Conservation (phyloP, 345 rosid genomes). For the Corymbia maculata region DNA sequence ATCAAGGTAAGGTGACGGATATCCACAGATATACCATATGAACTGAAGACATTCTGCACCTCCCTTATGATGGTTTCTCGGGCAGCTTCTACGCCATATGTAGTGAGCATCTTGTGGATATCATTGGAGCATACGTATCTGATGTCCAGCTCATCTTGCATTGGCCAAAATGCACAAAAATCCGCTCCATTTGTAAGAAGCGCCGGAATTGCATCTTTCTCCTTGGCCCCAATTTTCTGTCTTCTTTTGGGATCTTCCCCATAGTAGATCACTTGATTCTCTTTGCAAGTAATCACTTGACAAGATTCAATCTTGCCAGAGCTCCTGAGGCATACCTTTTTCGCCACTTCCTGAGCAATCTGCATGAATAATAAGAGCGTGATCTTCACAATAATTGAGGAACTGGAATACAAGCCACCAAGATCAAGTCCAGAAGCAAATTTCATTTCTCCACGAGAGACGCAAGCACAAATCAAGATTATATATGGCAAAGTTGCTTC, state of each 20-base stretch:
- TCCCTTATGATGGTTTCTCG: conserved; percentile 83
- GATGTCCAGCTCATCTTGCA: conserved; percentile 63
- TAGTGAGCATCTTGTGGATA: conserved; percentile 63
- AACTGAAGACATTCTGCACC: conserved; percentile 65
- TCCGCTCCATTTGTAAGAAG: conserved; percentile 71
- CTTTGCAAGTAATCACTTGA: conserved; percentile 30
- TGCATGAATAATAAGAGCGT: conserved; percentile 2
- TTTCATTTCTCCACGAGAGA: background rate
- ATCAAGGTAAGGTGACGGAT: conserved; percentile 68
- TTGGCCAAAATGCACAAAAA: conserved; percentile 49
- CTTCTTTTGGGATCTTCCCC: conserved; percentile 80
- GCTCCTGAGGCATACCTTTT: conserved; percentile 80
- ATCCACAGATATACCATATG: conserved; percentile 73
- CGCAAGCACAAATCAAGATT: background rate
- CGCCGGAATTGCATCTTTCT: conserved; percentile 51
- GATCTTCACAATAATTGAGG: background rate
- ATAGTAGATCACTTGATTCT: conserved; percentile 67
- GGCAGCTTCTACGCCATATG: conserved; percentile 89
- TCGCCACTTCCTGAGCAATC: conserved; percentile 78
- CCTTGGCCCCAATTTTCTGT: conserved; percentile 29
- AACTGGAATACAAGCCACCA: background rate
- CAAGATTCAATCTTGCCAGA: conserved; percentile 68
- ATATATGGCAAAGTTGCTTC: background rate
- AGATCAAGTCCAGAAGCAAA: background rate
- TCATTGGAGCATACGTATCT: conserved; percentile 72